phyloP scores from a whole-genome alignment of 1,139 yeast species.

The Suhomyces atakaporum region DNA sequence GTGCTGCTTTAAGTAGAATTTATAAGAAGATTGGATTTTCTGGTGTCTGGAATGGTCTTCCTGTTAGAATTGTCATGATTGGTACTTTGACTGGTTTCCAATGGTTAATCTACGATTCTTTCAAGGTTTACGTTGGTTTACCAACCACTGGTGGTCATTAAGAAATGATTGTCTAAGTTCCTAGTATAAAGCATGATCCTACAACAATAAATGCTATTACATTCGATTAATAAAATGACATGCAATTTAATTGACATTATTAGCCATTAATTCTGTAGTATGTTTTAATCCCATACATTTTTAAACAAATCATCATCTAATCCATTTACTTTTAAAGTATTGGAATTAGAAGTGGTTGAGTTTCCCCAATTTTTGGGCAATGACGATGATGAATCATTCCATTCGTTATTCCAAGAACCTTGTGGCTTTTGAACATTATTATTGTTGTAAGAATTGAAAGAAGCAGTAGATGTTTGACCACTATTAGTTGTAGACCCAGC shows the following conservation, averaged over 20 bases:
- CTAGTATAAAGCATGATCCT: no score
- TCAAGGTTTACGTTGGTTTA: slow-evolving; percentile 85
- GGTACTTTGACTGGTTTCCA: slow-evolving; percentile 97
- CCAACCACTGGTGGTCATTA: slow-evolving; percentile 85
- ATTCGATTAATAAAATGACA: no score
- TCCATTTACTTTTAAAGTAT: slow-evolving; percentile 12
- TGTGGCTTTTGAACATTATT: slow-evolving; percentile 3
- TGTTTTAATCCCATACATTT: slow-evolving; percentile 34
- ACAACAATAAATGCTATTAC: no score
- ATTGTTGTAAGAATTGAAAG: slow-evolving; percentile 9
- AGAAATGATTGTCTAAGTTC: no score
- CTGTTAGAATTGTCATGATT: slow-evolving; percentile 92
- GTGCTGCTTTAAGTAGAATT: slow-evolving; percentile 69
- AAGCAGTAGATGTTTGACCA: slow-evolving; percentile 8
- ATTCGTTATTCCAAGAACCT: slow-evolving; percentile 37
- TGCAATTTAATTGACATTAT: no score
- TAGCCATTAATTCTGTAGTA: no score
- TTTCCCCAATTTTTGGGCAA: slow-evolving; percentile 11
- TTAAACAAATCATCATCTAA: slow-evolving; percentile 50
- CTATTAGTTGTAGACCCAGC: slow-evolving; percentile 7
- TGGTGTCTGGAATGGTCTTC: slow-evolving; percentile 94
- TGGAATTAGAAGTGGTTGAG: slow-evolving; percentile 2
- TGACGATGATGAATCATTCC: slow-evolving; percentile 31
- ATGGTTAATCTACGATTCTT: slow-evolving; percentile 94
- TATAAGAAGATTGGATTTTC: slow-evolving; percentile 79